Percentiles rank a stretch among this genome's conserved stretches.
Conservation (phyloP, 2,329 filamentous ascomycete species). For the Xylariaceae sp. region DNA sequence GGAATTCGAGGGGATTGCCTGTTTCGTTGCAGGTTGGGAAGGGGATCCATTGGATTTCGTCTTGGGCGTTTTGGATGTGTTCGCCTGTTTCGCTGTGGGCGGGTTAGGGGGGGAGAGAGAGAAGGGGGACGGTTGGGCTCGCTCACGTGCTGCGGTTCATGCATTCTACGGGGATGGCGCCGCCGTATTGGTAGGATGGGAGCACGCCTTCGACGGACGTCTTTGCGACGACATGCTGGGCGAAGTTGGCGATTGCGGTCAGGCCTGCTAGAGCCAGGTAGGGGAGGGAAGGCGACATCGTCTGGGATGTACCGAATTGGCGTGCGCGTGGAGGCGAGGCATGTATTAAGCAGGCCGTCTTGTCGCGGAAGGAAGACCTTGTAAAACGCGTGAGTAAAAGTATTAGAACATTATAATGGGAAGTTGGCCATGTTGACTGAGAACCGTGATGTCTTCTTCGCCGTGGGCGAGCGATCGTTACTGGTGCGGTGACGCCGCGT, state of each 20-base stretch:
- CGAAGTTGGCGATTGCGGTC: constrained; percentile 14
- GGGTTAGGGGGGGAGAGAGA: background rate
- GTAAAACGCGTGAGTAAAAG: background rate
- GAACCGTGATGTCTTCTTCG: background rate
- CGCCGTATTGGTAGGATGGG: constrained; percentile 61
- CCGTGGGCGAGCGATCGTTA: background rate
- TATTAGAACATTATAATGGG: constrained; percentile 1
- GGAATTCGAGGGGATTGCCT: constrained; percentile 70
- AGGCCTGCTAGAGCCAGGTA: constrained; percentile 19
- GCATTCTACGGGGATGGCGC: constrained; percentile 64
- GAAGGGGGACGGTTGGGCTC: background rate
- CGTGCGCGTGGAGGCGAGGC: background rate
- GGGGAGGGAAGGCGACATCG: constrained; percentile 24
- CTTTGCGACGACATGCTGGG: constrained; percentile 16
- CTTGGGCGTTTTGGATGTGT: constrained; percentile 73
- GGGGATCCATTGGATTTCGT: constrained; percentile 86
- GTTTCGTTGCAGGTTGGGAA: constrained; percentile 92
- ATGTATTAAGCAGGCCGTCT: constrained; percentile 3
- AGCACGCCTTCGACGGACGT: constrained; percentile 38
- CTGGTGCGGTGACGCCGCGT: background rate
- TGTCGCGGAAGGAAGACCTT: background rate
- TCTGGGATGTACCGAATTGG: constrained; percentile 12
- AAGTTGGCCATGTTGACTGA: constrained; percentile 12
- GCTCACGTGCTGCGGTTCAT: constrained; percentile 68
- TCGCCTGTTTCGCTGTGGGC: constrained; percentile 72